Evolutionary conservation across 2,329 filamentous ascomycete genomes (phyloP).

Genomic region (Periconia sp.): DNA sequence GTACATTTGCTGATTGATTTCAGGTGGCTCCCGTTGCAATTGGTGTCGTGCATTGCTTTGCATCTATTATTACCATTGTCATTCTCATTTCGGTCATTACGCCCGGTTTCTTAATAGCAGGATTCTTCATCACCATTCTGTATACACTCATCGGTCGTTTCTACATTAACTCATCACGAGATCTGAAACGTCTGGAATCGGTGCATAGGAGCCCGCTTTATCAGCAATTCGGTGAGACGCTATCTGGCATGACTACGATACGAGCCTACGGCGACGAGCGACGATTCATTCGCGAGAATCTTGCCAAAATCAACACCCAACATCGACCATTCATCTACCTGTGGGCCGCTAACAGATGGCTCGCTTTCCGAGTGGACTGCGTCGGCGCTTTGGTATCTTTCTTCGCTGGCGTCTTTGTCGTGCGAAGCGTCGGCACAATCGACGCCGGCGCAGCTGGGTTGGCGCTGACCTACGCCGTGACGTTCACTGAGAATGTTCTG

Average conservation of each 20-base stretch:
- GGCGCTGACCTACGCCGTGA: constrained; percentile 93
- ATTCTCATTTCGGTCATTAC: constrained; percentile 87
- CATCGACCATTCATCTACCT: constrained; percentile 93
- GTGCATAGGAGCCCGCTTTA: constrained; percentile 93
- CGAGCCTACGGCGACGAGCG: constrained; percentile 94
- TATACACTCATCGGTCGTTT: constrained; percentile 86
- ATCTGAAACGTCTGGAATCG: constrained; percentile 93
- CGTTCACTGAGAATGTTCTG: constrained; percentile 94
- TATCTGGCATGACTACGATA: constrained; percentile 94
- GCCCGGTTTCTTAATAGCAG: constrained; percentile 87
- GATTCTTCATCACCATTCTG: constrained; percentile 79
- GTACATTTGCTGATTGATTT: not conserved
- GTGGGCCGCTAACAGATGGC: constrained; percentile 97
- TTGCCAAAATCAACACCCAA: constrained; percentile 86
- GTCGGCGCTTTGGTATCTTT: constrained; percentile 92
- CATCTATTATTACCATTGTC: constrained; percentile 81
- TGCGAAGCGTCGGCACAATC: constrained; percentile 79
- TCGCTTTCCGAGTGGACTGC: constrained; percentile 88
- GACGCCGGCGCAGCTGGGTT: constrained; percentile 92
- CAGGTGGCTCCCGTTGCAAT: constrained; percentile 79
- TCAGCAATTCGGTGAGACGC: constrained; percentile 96
- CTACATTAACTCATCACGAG: constrained; percentile 91
- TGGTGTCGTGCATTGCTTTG: constrained; percentile 69
- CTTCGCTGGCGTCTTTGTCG: constrained; percentile 90
- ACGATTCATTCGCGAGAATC: constrained; percentile 91